phyloP scores from a whole-genome alignment of 306 rosid species.

The Glycine latifolia region DNA sequence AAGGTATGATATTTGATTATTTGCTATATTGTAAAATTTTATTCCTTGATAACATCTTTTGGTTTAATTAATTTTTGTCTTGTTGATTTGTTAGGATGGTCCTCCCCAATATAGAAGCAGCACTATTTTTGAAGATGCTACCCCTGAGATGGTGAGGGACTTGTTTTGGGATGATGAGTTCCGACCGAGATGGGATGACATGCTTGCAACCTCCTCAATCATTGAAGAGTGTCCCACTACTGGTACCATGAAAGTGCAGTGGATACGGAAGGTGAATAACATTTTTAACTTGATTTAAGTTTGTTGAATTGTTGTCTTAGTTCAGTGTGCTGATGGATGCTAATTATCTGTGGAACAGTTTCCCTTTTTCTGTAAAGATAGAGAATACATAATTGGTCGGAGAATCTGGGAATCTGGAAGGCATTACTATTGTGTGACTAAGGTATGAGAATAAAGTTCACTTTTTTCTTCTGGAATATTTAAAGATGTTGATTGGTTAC shows the following conservation, averaged over 20 bases:
- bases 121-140: slow-evolving; percentile 67
- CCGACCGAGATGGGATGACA: slow-evolving; percentile 66
- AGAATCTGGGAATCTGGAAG: slow-evolving; percentile 74
- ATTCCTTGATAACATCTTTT: not conserved
- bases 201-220: slow-evolving; percentile 57
- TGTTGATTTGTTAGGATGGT: slow-evolving; percentile 54
- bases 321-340: slow-evolving; percentile 42
- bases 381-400: slow-evolving; percentile 74
- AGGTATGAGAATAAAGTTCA: slow-evolving; percentile 53
- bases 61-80: slow-evolving; percentile 13
- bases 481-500: not conserved
- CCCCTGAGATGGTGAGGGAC: slow-evolving; percentile 71
- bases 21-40: not conserved
- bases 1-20: slow-evolving; percentile 46
- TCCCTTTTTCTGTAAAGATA: slow-evolving; percentile 75
- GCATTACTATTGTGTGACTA: slow-evolving; percentile 68
- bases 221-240: slow-evolving; percentile 68
- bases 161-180: slow-evolving; percentile 71
- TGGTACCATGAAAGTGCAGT: slow-evolving; percentile 66
- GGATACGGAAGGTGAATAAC: slow-evolving; percentile 62
- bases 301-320: not conserved
- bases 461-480: slow-evolving; percentile 15
- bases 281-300: slow-evolving; percentile 17
- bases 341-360: slow-evolving; percentile 61
- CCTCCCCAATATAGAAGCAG: slow-evolving; percentile 71